Base-by-base conservation (phyloP, 2,329 filamentous ascomycete genomes). In the Diaporthe ilicicola region DNA sequence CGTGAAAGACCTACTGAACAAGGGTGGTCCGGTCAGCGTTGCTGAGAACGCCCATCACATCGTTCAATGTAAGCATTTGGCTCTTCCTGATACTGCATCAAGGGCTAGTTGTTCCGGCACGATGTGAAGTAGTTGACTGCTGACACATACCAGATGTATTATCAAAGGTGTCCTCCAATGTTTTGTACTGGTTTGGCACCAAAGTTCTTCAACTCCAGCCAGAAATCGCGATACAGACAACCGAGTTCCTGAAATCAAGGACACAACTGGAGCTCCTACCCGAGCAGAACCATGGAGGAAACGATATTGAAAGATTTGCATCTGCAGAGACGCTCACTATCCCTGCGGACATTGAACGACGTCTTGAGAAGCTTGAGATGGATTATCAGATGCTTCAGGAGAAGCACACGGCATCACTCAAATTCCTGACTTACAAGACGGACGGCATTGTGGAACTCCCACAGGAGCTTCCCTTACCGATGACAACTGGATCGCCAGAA, bases 351-450 rank as follows among this genome's bases (percentile, higher is more conserved):
- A 24, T 73, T 6, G 72, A 73, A 34, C 48, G 55, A 39, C 61
- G 72, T 15, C 72, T 73, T 27, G 72, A 67, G 62, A 66, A 56
- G 54, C 44, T 73, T 13, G 72, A 73, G 62, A 37, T 54, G 66
- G 48, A 71, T 1, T 72, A 70, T 17, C 66, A 61, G 50, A 4
- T 65, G 61, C 70, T 73, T 1, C 69, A 65, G 44, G 54, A 70
- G 53, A 44, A 64, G 54, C 69, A 73, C 29, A 29, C 27, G 10
- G 67, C 66, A 8, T 67, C 70, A 3, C n/a, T 69, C 13, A 56
- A 34, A 34, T 51, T 73, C 1, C 22, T 73, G 37, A 37, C 55
- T 1, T 68, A 51, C 39, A 50, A 55, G 29, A n/a, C 48, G 32
- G 61, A 55, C 4, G 29, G n/a, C 7, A 34, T 9, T 7, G 8